Conservation (phyloP, 208 protist genomes). For the Crithidia expoeki region DNA sequence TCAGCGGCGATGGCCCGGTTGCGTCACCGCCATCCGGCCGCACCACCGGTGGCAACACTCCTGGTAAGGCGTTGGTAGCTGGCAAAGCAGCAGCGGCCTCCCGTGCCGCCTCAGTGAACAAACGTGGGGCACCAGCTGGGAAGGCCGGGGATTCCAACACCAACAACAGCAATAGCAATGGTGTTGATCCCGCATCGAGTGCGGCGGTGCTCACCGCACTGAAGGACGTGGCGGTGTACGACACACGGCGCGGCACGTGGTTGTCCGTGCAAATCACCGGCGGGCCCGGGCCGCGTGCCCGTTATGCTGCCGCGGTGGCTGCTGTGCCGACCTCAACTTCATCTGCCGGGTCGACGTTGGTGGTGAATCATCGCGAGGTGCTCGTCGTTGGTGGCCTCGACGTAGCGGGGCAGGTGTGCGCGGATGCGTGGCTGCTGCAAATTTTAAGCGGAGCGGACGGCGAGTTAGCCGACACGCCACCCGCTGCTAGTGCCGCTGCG, state of each 20-base stretch:
- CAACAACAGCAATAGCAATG: neutral
- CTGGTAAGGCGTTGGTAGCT: constrained; percentile 1
- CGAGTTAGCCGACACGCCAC: constrained; percentile 24
- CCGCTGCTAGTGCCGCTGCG: neutral
- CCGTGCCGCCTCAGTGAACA: constrained; percentile 1
- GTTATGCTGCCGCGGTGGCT: constrained; percentile 61
- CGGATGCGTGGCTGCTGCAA: constrained; percentile 79
- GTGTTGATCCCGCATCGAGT: constrained; percentile 1
- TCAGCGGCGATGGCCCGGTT: neutral
- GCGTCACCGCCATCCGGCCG: neutral
- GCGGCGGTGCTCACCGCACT: constrained; percentile 25
- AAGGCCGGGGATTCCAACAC: constrained; percentile 14
- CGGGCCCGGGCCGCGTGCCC: constrained; percentile 33
- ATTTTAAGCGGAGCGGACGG: constrained; percentile 18
- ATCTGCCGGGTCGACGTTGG: neutral
- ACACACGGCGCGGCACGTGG: constrained; percentile 45
- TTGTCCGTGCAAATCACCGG: constrained; percentile 53
- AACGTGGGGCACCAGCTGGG: constrained; percentile 7
- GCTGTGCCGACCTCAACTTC: constrained; percentile 30
- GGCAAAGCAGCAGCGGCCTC: too few species aligned
- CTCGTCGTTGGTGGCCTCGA: constrained; percentile 76
- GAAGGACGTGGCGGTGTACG: constrained; percentile 53
- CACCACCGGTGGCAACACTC: neutral
- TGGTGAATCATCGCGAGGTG: constrained; percentile 47
- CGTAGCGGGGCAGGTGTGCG: constrained; percentile 43